Base-by-base conservation (phyloP, 768 basidiomycete species). In the Atractiella rhizophila region DNA sequence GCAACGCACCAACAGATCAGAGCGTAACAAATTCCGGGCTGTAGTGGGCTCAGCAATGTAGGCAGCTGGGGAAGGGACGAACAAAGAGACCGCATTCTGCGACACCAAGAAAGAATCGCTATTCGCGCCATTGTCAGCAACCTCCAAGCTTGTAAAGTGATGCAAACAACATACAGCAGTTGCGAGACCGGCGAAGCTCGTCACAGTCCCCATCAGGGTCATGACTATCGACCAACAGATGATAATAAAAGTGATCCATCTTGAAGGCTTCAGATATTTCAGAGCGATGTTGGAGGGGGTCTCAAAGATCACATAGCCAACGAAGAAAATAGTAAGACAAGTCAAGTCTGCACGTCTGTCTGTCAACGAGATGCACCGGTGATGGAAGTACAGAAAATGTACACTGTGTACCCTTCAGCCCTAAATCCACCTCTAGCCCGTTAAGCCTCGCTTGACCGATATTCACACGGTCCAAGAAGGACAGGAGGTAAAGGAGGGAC, bases 291-390 rank as follows among this genome's bases (percentile, higher is more conserved):
- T 63, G 11, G 59, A 60, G 2, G 64, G 63, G 9, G 59, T 56
- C 46, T 65, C 62, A 47, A 62, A 59, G 16, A 60, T 28, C 5
- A 60, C 64, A 46, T 64, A 65, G 21, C 48, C 48, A 9, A 55
- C 55, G 46, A 58, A 58, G 46, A 59, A 58, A 19, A 57, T 40
- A 13, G 51, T 48, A 9, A 56, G 43, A 0, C 45, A 39, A 13
- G 46, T 47, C 25, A 42, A 37, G 43, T 35, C 46, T 40, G 45
- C 40, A 16, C 13, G 28, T 2, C 20, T 38, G 9, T 21, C 13
- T 26, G 5, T 28, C 2, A 28, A n/a, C 21, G 23, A 28, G 27
- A 2, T 19, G 16, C 32, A 18, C 18, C 5, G 4, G 9, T 19
- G 5, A 19, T 18, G 21, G 20, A n/a, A 19, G n/a, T n/a, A 6